Evolutionary conservation across 768 basidiomycete genomes (phyloP).

Genomic region (Termitomyces sp.): DNA sequence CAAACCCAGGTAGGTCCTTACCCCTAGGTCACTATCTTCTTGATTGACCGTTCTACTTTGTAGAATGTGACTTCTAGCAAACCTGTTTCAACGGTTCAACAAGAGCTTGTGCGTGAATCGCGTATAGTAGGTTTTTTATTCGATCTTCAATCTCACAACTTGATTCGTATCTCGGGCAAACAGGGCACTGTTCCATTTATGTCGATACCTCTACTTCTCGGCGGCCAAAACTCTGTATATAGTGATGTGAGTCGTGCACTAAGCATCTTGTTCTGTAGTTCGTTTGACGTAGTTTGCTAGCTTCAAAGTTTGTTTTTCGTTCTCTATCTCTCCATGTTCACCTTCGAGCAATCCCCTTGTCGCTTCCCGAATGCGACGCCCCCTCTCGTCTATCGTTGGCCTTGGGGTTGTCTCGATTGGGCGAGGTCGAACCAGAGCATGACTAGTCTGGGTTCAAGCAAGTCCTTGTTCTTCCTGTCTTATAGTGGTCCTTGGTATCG

Average conservation of each 20-base stretch:
- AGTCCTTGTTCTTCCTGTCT: no score
- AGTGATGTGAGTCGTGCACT: no score
- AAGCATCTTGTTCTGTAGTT: no score
- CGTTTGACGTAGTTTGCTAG: not conserved
- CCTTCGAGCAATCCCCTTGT: not conserved
- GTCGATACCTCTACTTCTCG: no score
- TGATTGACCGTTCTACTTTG: not conserved
- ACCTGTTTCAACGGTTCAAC: not conserved
- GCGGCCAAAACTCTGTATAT: no score
- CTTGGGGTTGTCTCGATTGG: not conserved
- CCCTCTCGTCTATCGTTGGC: not conserved
- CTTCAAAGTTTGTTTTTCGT: no score
- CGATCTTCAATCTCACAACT: not conserved
- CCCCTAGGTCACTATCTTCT: not conserved
- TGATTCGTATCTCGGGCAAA: not conserved
- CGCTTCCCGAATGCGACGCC: not conserved
- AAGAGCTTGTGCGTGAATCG: not conserved
- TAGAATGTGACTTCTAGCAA: not conserved
- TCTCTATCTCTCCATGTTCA: not conserved
- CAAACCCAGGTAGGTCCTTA: not conserved
- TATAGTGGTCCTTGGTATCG: no score
- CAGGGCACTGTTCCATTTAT: not conserved
- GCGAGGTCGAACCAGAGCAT: no score
- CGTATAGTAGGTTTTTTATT: not conserved
- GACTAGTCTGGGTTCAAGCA: no score